Conservation (phyloP, 768 basidiomycete species). For the Trametes villosa region DNA sequence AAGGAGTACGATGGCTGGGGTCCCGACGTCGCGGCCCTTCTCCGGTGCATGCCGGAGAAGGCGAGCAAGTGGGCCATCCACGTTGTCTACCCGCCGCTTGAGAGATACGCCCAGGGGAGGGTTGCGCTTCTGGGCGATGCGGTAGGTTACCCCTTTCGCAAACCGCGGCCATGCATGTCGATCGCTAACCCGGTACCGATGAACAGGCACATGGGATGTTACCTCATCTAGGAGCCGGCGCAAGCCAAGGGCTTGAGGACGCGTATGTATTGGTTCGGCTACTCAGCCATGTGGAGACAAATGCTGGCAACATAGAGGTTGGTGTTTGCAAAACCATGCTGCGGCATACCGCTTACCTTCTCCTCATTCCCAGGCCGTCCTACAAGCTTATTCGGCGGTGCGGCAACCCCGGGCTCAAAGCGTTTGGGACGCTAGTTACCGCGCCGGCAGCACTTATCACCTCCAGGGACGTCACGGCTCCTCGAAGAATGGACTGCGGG, state of each 20-base stretch:
- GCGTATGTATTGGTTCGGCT: background rate
- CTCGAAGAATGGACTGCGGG: conserved; percentile 35
- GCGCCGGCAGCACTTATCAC: conserved; percentile 50
- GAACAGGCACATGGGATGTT: conserved; percentile 57
- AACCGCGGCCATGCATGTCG: background rate
- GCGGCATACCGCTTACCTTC: background rate
- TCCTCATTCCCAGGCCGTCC: conserved; percentile 42
- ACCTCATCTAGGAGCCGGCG: conserved; percentile 42
- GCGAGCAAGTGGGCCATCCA: conserved; percentile 60
- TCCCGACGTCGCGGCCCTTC: conserved; percentile 44
- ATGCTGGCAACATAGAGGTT: background rate
- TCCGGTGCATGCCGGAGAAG: conserved; percentile 45
- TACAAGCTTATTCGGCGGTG: conserved; percentile 49
- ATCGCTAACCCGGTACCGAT: background rate
- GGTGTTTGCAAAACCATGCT: background rate
- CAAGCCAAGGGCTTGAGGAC: background rate
- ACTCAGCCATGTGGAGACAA: background rate
- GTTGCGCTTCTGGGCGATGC: conserved; percentile 60
- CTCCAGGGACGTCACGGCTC: conserved; percentile 39
- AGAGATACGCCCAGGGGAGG: conserved; percentile 47
- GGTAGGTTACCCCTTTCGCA: conserved; percentile 14
- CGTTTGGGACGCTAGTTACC: conserved; percentile 47
- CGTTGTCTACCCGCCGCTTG: conserved; percentile 48
- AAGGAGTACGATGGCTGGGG: conserved; percentile 51
- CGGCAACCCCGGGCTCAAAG: conserved; percentile 53